Evolutionary conservation across 148 eudicot genomes (phyloP).

Genomic region (Chenopodium formosanum): DNA sequence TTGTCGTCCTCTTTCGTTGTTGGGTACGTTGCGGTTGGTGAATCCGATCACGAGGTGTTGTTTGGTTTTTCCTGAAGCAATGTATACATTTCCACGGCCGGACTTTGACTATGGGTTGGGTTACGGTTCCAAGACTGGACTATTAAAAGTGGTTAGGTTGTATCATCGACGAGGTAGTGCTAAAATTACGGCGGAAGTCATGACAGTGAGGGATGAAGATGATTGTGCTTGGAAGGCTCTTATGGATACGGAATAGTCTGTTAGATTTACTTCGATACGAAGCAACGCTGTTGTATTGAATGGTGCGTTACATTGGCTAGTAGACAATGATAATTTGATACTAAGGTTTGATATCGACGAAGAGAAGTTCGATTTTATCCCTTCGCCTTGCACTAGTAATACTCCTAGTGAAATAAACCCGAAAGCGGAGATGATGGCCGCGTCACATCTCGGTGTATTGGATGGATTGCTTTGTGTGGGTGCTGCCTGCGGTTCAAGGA

Average conservation of each 20-base stretch:
- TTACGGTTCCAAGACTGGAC: not conserved
- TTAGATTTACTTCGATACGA: not conserved
- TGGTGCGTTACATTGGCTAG: conserved; percentile 7
- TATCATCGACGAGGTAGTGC: not conserved
- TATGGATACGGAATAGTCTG: not conserved
- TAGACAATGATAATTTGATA: not conserved
- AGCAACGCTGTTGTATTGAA: not conserved
- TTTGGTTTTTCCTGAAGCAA: not conserved
- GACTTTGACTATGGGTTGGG: not conserved
- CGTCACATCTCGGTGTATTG: not conserved
- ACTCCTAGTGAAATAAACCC: too few species aligned
- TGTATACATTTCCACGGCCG: not conserved
- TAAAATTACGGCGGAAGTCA: not conserved
- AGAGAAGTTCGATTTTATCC: not conserved
- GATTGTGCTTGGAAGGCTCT: not conserved
- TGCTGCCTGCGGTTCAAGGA: not conserved
- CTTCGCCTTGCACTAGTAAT: too few species aligned
- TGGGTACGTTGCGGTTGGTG: not conserved
- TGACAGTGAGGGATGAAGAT: not conserved
- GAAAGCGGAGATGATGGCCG: not conserved
- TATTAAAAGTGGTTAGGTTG: not conserved
- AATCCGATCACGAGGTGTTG: not conserved
- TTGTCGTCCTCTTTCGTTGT: not conserved
- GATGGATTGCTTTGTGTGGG: not conserved
- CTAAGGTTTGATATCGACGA: not conserved